phyloP scores from a whole-genome alignment of 2,329 filamentous ascomycete genomes.

The Diaporthe helianthi region DNA sequence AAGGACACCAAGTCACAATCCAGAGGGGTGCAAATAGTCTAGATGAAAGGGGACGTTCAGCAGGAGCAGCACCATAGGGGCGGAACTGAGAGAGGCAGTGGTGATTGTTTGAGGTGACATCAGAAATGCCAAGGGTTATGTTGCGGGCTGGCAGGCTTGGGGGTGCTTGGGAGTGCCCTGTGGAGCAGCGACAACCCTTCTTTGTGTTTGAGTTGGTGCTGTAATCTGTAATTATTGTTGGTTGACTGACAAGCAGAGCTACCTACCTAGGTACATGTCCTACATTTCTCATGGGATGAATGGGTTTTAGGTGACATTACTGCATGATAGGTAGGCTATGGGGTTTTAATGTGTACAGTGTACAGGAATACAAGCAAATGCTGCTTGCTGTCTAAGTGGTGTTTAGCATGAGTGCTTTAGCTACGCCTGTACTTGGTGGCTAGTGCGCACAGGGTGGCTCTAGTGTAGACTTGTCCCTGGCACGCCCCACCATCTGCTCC shows the following conservation, averaged over 20 bases:
- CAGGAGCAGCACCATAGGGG: conserved; percentile 2
- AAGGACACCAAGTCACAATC: neutral
- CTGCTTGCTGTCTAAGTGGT: too few relatives aligned
- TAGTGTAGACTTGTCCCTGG: neutral
- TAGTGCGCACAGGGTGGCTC: neutral
- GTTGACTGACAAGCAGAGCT: too few relatives aligned
- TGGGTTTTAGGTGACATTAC: too few relatives aligned
- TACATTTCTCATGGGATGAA: too few relatives aligned
- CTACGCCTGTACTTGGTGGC: neutral
- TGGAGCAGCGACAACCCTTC: neutral
- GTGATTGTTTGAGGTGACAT: conserved; percentile 24
- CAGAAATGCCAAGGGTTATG: conserved; percentile 19
- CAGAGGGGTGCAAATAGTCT: neutral
- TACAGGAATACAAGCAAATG: neutral
- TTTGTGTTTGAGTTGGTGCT: neutral
- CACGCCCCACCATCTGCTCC: conserved; percentile 5
- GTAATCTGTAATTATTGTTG: neutral
- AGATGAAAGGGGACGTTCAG: conserved; percentile 3
- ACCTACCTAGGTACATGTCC: too few relatives aligned
- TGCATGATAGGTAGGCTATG: too few relatives aligned
- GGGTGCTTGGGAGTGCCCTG: neutral
- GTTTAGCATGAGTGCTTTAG: neutral
- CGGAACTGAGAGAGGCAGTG: conserved; percentile 1
- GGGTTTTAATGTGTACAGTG: too few relatives aligned
- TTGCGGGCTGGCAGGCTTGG: neutral